These are phyloP conservation scores for Trypanosoma theileri DNA, from an alignment of 208 protist species.

Conservation along the genomic window DNA sequence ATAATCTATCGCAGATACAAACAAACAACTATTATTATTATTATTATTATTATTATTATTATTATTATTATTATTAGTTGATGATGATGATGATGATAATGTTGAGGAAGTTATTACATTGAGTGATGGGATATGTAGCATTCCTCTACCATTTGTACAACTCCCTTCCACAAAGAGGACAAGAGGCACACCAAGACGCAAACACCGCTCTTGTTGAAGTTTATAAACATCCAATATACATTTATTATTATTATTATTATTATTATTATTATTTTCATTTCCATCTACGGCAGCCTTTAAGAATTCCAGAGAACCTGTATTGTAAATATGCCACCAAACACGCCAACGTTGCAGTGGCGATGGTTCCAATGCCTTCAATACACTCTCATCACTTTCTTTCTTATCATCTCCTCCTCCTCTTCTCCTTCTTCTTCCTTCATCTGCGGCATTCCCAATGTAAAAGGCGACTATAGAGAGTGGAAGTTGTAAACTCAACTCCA, in stretches of 20 bases:
- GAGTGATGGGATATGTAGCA: conserved; percentile 42
- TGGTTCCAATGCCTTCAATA: conserved; percentile 47
- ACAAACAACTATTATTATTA: conserved; percentile 10
- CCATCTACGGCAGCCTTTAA: conserved; percentile 34
- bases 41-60: background rate
- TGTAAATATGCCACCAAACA: conserved; percentile 59
- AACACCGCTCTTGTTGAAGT: conserved; percentile 34
- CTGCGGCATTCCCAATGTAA: conserved; percentile 9
- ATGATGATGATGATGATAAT: too few relatives aligned
- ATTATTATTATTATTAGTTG: too few relatives aligned
- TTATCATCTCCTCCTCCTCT: background rate
- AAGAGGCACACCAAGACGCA: conserved; percentile 44
- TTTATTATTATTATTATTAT: conserved; percentile 16
- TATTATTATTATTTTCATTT: background rate
- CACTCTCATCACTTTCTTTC: background rate
- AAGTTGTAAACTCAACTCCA: conserved; percentile 54
- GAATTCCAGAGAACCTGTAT: conserved; percentile 33
- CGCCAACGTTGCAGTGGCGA: conserved; percentile 64
- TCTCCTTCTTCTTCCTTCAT: background rate
- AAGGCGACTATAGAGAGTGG: conserved; percentile 41
- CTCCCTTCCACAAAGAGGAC: conserved; percentile 70
- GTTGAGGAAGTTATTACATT: background rate
- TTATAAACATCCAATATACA: conserved; percentile 18
- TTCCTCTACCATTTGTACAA: conserved; percentile 72
- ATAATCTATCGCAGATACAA: conserved; percentile 51